phyloP scores from a whole-genome alignment of 139 green algal species.

The Astrephomene gubernaculifera region DNA sequence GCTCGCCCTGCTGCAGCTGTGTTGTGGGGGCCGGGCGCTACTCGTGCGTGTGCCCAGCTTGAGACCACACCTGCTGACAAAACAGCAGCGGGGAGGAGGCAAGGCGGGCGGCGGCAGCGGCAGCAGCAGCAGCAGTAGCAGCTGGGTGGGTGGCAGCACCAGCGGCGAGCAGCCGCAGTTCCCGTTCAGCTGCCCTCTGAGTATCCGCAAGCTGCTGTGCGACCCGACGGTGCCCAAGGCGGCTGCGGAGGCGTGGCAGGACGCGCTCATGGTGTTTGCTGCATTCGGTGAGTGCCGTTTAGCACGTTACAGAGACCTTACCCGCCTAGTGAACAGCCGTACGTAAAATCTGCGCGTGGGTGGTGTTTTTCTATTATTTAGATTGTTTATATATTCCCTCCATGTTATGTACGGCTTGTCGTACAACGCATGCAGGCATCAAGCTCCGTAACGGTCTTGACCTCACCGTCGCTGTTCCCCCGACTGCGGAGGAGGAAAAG shows the following conservation, averaged over 20 bases:
- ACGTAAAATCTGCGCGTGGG: too few species aligned
- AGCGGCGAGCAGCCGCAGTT: background rate
- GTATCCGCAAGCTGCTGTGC: background rate
- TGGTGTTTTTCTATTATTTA: too few species aligned
- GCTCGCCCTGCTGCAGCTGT: constrained; percentile 35
- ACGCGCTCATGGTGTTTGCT: constrained; percentile 32
- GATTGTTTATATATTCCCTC: too few species aligned
- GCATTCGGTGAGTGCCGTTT: constrained; percentile 11
- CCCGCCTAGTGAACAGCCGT: too few species aligned
- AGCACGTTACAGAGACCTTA: too few species aligned
- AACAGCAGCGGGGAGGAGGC: background rate
- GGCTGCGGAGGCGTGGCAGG: constrained; percentile 41
- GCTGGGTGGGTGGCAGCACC: background rate
- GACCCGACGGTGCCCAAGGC: background rate
- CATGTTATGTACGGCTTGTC: too few species aligned
- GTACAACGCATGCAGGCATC: too few species aligned
- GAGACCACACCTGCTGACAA: background rate
- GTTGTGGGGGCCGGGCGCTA: background rate
- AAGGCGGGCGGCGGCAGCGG: too few species aligned
- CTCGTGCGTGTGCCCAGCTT: constrained; percentile 9
- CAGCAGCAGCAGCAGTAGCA: background rate
- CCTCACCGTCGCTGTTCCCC: constrained; percentile 20
- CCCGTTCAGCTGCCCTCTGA: background rate
- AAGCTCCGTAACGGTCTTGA: constrained; percentile 36
- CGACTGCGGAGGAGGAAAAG: background rate